Evolutionary conservation across 176 grass and related monocot genomes (phyloP), one percentile per base, ranked within the genome.

Genomic region (Paspalum vaginatum): DNA sequence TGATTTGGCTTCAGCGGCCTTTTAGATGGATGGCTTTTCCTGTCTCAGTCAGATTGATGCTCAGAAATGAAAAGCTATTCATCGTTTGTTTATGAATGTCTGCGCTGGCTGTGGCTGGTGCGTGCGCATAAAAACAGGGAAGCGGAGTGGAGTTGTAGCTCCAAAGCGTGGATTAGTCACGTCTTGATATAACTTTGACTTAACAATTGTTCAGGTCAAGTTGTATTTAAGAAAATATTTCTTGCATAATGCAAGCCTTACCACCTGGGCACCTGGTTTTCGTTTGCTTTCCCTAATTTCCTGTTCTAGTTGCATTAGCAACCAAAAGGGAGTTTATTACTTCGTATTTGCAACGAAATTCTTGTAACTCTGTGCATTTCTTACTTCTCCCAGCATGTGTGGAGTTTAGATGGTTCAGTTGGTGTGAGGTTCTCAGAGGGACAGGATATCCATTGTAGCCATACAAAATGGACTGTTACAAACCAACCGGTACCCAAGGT

Each of bases 381-480:
- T 41, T 50, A 76, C 51, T 85, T 63, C 17, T 65, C 32, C 69
- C 1, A 1, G 53, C 20, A 4, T 27, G 57, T 49, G 38, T 64
- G 76, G 12, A 22, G 39, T 41, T 70, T 49, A 25, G 40, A 76
- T 76, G 46, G 54, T 51, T 79, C 25, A 18, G 10, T 45, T 54
- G 25, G 4, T 81, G 70, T 89, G 77, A 81, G 40, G 16, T 89
- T 32, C 7, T 17, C 8, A 12, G 67, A 62, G 56, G 46, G 25
- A n/a, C 16, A 48, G 55, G n/a, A 27, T 70, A 42, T 9, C 41
- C 55, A 41, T 54, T 54, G 27, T 55, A 55, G 39, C 44, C 40
- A 10, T 55, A 55, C 46, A 79, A 20, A 54, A 94, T 98, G 89
- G 88, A 94, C 54, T 86, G 81, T 42, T 74, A 61, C 70, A 1